Base-by-base conservation (phyloP, 441 rosid species). In the Syzygium syzygioides region DNA sequence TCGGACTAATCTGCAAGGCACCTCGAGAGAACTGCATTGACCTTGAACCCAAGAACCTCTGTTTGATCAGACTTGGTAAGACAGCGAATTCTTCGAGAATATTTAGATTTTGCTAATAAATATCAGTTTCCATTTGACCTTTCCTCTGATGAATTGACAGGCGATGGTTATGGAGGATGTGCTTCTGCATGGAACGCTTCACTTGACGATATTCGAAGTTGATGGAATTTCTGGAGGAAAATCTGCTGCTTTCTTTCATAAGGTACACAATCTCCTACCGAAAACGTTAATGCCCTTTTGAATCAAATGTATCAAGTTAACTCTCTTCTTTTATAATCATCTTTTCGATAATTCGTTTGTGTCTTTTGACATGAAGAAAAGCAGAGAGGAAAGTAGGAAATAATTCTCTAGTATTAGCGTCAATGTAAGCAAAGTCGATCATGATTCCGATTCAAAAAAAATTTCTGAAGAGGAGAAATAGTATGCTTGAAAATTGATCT, bases 121-220 rank as follows among this genome's bases (percentile, higher is more conserved):
- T 37, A 0, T 12, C 12, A 20, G 23, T 20, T 71, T 28, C 83
- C 52, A 37, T 20, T 37, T 23, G n/a, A 71, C 50, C n/a, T 71
- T 71, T 71, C 83, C 52, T 37, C 52, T 15, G 83, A 71, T 37
- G 52, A 71, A 12, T 37, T 37, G 83, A 20, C 50, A 71, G 83
- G 83, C 83, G 17, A 71, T 32, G 79, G 62, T 14, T 15, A 91
- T 89, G 91, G 88, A 80, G 64, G 54, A 32, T 28, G 28, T 86
- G 85, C 90, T 90, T 86, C 92, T 92, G 37, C 93, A 91, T 55
- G 93, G 92, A 54, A 91, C 88, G 48, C 92, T 92, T 85, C 91
- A 89, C 79, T 91, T 89, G 86, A 90, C 89, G 7, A 88, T 91
- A 59, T 87, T 86, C 48, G 92, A 91, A 89, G 90, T 90, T 11